A percentile compares a stretch with the other conserved stretches of the same genome.
Evolutionary conservation across 2,329 filamentous ascomycete genomes (phyloP).

Genomic region (Pleurostoma richardsiae): DNA sequence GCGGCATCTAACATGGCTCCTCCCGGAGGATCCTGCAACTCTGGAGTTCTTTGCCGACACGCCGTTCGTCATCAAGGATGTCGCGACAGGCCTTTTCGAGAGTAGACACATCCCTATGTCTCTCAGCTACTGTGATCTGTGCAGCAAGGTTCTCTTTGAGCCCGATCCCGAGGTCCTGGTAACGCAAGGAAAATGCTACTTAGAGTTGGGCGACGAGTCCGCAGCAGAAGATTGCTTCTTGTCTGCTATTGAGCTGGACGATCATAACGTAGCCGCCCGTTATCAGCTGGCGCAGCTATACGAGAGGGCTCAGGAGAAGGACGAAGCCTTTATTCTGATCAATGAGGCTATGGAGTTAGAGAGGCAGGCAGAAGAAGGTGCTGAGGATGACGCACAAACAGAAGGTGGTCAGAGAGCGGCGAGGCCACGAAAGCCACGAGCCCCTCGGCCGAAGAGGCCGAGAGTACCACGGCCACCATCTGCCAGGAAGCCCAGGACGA

Average conservation of each 20-base stretch:
- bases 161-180: slow-evolving; percentile 48
- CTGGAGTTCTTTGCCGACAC: slow-evolving; percentile 56
- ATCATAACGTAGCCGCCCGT: slow-evolving; percentile 69
- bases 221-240: slow-evolving; percentile 76
- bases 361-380: slow-evolving; percentile 28
- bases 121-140: slow-evolving; percentile 50
- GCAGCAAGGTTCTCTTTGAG: slow-evolving; percentile 41
- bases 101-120: slow-evolving; percentile 32
- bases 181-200: slow-evolving; percentile 63
- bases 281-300: slow-evolving; percentile 81
- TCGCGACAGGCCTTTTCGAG: slow-evolving; percentile 43
- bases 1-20: slow-evolving; percentile 67
- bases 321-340: slow-evolving; percentile 72
- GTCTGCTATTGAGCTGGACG: slow-evolving; percentile 66
- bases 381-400: slow-evolving; percentile 15
- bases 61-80: slow-evolving; percentile 73
- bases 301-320: slow-evolving; percentile 65
- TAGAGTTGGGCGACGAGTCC: slow-evolving; percentile 54
- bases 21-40: slow-evolving; percentile 52
- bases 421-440: slow-evolving; percentile 7
- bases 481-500: slow-evolving; percentile 5
- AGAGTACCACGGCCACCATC: slow-evolving; percentile 6
- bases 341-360: slow-evolving; percentile 68
- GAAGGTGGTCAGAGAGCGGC: slow-evolving; percentile 26
- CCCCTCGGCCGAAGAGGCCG: slow-evolving; percentile 19